These are phyloP conservation scores for Eimeria tenella DNA, from an alignment of 169 alveolate species.

Conservation along the genomic window DNA sequence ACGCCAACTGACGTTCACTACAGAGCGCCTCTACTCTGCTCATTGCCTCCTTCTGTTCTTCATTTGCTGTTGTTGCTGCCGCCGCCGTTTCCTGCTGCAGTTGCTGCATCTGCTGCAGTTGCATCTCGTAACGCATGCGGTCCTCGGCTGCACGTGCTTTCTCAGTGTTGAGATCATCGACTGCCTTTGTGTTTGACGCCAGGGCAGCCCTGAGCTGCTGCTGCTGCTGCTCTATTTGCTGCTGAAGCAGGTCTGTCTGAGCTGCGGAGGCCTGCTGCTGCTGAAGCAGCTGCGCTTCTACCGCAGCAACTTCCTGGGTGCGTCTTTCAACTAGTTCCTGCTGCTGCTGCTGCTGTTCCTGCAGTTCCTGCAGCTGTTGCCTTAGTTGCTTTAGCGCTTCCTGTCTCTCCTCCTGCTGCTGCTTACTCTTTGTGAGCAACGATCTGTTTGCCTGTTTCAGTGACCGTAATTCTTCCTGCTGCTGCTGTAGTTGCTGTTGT, in stretches of 20 bases:
- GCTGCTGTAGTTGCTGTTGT: conserved; percentile 59
- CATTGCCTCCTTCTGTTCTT: conserved; percentile 58
- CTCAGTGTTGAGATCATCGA: conserved; percentile 51
- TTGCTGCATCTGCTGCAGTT: conserved; percentile 68
- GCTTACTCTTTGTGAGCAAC: conserved; percentile 32
- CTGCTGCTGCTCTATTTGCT: conserved; percentile 60
- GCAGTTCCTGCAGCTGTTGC: conserved; percentile 59
- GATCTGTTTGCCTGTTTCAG: conserved; percentile 44
- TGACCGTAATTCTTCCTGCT: conserved; percentile 61
- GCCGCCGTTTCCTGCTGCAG: conserved; percentile 62
- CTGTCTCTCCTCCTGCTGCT: conserved; percentile 70
- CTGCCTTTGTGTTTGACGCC: conserved; percentile 47
- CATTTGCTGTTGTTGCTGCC: conserved; percentile 41
- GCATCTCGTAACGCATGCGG: conserved; percentile 49
- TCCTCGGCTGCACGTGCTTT: conserved; percentile 72
- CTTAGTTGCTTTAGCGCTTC: conserved; percentile 41
- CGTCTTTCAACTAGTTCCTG: conserved; percentile 50
- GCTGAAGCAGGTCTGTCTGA: conserved; percentile 54
- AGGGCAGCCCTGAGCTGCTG: conserved; percentile 63
- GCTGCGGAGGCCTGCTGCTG: conserved; percentile 66
- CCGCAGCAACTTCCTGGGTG: conserved; percentile 26
- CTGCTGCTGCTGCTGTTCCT: conserved; percentile 45
- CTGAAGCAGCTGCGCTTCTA: conserved; percentile 53
- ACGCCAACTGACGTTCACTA: conserved; percentile 50
- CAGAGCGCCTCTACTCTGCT: conserved; percentile 66